Conservation (phyloP, 2,329 filamentous ascomycete genomes). For the Colletotrichum somersetense region DNA sequence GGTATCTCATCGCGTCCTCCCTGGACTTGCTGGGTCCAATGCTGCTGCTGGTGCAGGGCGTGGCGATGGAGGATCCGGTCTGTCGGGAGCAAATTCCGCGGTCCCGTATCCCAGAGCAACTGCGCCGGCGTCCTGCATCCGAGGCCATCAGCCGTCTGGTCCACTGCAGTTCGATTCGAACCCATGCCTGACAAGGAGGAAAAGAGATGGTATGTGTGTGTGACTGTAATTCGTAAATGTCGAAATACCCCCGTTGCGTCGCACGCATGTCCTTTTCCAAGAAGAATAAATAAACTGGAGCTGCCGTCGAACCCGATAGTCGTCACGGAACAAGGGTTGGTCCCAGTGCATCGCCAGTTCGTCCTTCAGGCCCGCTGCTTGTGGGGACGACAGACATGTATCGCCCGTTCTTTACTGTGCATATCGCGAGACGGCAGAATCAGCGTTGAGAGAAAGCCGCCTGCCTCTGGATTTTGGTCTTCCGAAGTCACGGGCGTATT, state of each 20-base stretch:
- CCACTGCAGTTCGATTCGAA: no score
- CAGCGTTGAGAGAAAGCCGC: not conserved
- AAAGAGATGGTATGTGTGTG: no score
- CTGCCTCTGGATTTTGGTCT: constrained; percentile 13
- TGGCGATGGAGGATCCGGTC: constrained; percentile 22
- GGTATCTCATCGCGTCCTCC: constrained; percentile 12
- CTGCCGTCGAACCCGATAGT: constrained; percentile 1
- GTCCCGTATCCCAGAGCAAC: no score
- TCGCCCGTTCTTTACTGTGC: no score
- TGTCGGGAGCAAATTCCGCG: constrained; percentile 7
- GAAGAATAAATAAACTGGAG: constrained; percentile 1
- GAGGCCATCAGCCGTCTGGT: no score
- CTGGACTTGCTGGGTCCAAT: constrained; percentile 22
- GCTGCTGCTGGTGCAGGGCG: constrained; percentile 9
- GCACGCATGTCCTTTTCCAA: not conserved
- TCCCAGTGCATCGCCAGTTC: not conserved
- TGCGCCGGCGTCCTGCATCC: no score
- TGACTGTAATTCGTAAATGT: not conserved
- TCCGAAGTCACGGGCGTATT: not conserved
- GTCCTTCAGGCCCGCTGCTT: not conserved
- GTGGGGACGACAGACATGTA: not conserved
- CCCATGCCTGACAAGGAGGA: not conserved
- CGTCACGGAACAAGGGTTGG: not conserved
- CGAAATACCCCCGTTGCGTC: not conserved
- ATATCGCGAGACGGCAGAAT: not conserved